Evolutionary conservation across 306 rosid species (phyloP).

Genomic region (Sechiopsis laciniata): DNA sequence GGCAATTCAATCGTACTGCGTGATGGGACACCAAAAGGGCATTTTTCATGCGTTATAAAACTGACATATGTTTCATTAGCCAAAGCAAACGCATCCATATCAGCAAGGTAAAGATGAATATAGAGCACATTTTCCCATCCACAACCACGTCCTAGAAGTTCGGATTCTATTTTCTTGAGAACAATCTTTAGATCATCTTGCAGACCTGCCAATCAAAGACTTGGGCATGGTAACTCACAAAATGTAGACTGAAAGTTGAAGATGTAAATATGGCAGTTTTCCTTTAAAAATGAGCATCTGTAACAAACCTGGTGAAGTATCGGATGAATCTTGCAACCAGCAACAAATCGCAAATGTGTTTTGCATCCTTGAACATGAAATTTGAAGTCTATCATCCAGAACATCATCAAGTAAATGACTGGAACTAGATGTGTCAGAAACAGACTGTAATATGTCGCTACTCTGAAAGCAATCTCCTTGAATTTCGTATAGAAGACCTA

Average conservation of each 20-base stretch:
- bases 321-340: slow-evolving; percentile 69
- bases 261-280: slow-evolving; percentile 11
- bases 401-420: slow-evolving; percentile 28
- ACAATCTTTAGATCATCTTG: slow-evolving; percentile 64
- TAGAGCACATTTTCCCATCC: slow-evolving; percentile 85
- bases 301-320: slow-evolving; percentile 36
- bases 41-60: slow-evolving; percentile 72
- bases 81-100: slow-evolving; percentile 63
- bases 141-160: slow-evolving; percentile 45
- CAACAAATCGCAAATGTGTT: slow-evolving; percentile 63
- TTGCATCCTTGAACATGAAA: slow-evolving; percentile 57
- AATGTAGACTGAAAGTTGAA: not conserved
- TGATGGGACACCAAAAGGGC: slow-evolving; percentile 88
- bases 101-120: slow-evolving; percentile 81
- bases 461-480: slow-evolving; percentile 40
- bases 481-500: slow-evolving; percentile 60
- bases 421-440: slow-evolving; percentile 35
- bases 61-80: slow-evolving; percentile 79
- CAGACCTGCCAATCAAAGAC: slow-evolving; percentile 46
- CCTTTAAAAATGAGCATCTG: slow-evolving; percentile 13
- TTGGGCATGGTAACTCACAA: not conserved
- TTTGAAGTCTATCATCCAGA: slow-evolving; percentile 43
- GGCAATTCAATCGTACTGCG: slow-evolving; percentile 95
- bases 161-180: slow-evolving; percentile 58
- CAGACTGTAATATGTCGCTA: slow-evolving; percentile 37